Base-by-base conservation (phyloP, 2,329 filamentous ascomycete genomes). In the Penicillium brasilianum region DNA sequence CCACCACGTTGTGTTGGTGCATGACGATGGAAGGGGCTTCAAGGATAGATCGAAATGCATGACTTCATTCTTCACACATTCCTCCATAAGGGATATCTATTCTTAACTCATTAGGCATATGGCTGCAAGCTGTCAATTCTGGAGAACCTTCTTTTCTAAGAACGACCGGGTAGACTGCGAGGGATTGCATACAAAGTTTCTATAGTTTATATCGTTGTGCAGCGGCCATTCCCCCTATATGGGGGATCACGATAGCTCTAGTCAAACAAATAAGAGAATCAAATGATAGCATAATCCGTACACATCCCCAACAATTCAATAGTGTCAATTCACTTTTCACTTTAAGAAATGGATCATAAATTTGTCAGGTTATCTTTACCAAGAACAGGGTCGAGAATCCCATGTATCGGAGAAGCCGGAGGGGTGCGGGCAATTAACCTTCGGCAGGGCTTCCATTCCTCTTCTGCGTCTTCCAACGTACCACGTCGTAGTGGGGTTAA, bases 391-490 rank as follows among this genome's bases (percentile, higher is more conserved):
- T 11, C 18, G 25, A n/a, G n/a, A 34, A 8, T 22, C 1, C 32
- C 16, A 22, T 13, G 8, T 37, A 11, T 34, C 16, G 25, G 54
- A 48, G 30, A 22, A 28, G 43, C 37, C 18, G 36, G 11, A 28
- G 34, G 11, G 39, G 34, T 43, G 51, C 36, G 30, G 55, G 25
- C 16, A 58, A 58, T 61, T 58, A 63, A 57, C 60, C 63, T 63
- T 57, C 57, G 53, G 51, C 51, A 61, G 60, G 60, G 60, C 63
- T 65, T 63, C 63, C 51, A 65, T 60, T 54, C 50, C 41, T 57
- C 49, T 63, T 57, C 57, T 55, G 53, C 11, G 16, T 49, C 39
- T 48, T 10, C 51, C 34, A 30, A n/a, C 34, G 51, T 54, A 18
- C 51, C 25, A 43, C 10, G n/a, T 43, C 25, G 8, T 48, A 30